These are phyloP conservation scores for Malania oleifera DNA, from an alignment of 164 flowering plant species.

Conservation along the genomic window DNA sequence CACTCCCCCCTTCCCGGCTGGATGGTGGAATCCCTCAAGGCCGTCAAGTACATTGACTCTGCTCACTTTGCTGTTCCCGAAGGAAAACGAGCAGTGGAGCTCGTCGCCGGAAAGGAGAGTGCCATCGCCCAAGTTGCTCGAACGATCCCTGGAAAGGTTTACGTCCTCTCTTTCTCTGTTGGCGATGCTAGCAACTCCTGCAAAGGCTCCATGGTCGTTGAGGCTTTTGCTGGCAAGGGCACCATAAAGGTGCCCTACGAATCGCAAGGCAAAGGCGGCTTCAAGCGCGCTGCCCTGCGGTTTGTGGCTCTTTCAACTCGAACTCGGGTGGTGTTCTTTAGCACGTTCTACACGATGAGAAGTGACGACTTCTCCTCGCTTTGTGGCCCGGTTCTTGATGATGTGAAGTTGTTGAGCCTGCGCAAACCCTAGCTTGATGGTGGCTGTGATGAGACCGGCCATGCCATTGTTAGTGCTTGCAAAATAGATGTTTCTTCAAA, in stretches of 20 bases:
- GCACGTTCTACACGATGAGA: conserved; percentile 52
- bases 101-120: conserved; percentile 75
- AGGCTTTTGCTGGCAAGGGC: conserved; percentile 54
- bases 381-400: conserved; percentile 63
- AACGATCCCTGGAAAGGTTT: conserved; percentile 42
- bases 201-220: conserved; percentile 66
- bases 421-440: conserved; percentile 23
- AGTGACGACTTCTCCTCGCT: conserved; percentile 46
- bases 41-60: conserved; percentile 65
- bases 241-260: conserved; percentile 49
- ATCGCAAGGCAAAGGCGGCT: conserved; percentile 59
- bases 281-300: conserved; percentile 39
- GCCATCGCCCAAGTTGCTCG: conserved; percentile 54
- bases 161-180: conserved; percentile 44
- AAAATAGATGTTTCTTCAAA: too few species aligned
- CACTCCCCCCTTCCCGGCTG: conserved; percentile 73
- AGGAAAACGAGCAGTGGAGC: conserved; percentile 54
- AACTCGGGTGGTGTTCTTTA: conserved; percentile 45
- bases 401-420: conserved; percentile 43
- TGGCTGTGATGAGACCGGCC: too few species aligned
- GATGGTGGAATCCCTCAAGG: conserved; percentile 70
- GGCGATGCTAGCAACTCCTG: conserved; percentile 73
- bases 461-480: too few species aligned
- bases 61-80: conserved; percentile 55
- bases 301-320: conserved; percentile 38